Conservation (phyloP, 345 rosid species). For the Passiflora organensis region DNA sequence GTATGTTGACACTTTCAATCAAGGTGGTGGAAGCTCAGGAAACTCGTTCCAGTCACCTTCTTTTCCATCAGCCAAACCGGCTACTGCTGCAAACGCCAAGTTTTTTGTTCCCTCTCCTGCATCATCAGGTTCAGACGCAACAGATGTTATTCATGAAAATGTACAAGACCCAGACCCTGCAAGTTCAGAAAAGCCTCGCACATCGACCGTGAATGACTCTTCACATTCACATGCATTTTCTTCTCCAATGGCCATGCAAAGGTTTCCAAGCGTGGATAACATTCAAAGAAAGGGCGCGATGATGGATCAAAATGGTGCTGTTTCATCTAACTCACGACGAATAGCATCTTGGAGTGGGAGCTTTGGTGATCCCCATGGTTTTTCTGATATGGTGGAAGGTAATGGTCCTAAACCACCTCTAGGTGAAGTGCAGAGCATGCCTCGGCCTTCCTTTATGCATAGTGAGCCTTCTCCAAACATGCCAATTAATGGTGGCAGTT, state of each 20-base stretch:
- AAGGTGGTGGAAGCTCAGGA: constrained; percentile 48
- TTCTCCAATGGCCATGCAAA: constrained; percentile 48
- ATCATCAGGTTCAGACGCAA: constrained; percentile 37
- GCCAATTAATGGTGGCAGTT: constrained; percentile 43
- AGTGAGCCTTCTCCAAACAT: constrained; percentile 18
- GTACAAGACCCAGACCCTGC: constrained; percentile 34
- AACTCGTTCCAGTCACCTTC: constrained; percentile 64
- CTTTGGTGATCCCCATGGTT: constrained; percentile 32
- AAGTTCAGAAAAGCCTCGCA: constrained; percentile 36
- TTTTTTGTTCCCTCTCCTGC: constrained; percentile 71
- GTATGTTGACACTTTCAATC: constrained; percentile 80
- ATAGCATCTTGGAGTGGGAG: constrained; percentile 92
- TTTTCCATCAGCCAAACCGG: constrained; percentile 61
- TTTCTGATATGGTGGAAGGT: constrained; percentile 23
- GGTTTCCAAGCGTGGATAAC: constrained; percentile 68
- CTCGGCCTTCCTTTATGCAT: constrained; percentile 34
- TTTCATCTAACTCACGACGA: constrained; percentile 45
- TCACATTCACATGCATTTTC: constrained; percentile 34
- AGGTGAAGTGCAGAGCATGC: constrained; percentile 34
- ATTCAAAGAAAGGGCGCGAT: constrained; percentile 31
- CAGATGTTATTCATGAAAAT: constrained; percentile 48
- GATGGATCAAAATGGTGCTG: constrained; percentile 21
- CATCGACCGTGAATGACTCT: constrained; percentile 28
- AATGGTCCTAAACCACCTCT: constrained; percentile 7
- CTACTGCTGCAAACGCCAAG: constrained; percentile 58